Evolutionary conservation across 225 moss, liverwort and hornwort species (phyloP), one percentile per base, ranked within the genome.

Genomic region (Rhytidiadelphus loreus): DNA sequence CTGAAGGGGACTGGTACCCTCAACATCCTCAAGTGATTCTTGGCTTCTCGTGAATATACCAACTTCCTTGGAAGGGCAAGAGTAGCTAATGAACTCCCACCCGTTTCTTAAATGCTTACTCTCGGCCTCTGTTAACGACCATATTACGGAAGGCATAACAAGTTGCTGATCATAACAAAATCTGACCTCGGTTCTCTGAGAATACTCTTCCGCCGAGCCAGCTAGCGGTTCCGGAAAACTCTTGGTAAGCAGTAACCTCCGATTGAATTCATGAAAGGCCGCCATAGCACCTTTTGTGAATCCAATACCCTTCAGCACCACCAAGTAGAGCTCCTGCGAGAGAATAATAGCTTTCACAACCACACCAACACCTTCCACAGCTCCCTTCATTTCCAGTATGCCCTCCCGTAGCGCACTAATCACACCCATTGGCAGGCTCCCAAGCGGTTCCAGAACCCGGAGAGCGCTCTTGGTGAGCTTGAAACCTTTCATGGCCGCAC

Each of bases 381-480:
- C 91, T 58, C 92, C 97, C 89, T 97, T 97, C 43, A 95, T 69
- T 87, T 91, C 91, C 44, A 90, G 60, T 62, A 98, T 81, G 41
- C 95, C 94, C 75, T 94, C 91, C 35, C 95, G 95, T 43, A 93
- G 80, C 50, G 90, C 91, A 82, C 93, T 94, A 39, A 98, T 83
- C 56, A 94, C 88, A 81, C 96, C 95, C 90, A 95, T 88, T 86
- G 95, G 95, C 68, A 95, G 57, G 75, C 91, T 93, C 55, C 95
- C 86, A 30, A 93, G 87, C 22, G 91, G 95, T 92, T 97, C 98
- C 82, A 97, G 89, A 65, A 97, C 96, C 88, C 96, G 95, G 71
- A 98, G 57, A 5, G 94, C 90, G 85, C 96, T 91, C 88, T 95
- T 97, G 41, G 97, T 95, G 55, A 94, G 91, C 80, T 97, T 96